Evolutionary conservation across 1,284 basidiomycete species (phyloP), one percentile per base, ranked within the genome.

Genomic region (Dichomitus squalens): DNA sequence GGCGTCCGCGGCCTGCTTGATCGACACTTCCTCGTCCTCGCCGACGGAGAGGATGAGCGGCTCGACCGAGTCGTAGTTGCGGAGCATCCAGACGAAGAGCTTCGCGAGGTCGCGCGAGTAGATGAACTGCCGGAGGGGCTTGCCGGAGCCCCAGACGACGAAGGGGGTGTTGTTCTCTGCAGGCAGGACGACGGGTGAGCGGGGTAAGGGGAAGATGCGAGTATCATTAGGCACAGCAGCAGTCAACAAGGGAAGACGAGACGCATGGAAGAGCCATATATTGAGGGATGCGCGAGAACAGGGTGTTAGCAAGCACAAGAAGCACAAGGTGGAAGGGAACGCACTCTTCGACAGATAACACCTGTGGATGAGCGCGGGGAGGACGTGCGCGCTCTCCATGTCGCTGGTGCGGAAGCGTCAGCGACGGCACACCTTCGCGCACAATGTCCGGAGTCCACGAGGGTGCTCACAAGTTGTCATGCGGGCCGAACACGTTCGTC

Each of bases 81-180:
- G 79, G 60, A 96, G 76, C 78, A 88, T 86, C 94, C 94, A 96
- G 66, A 96, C 89, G 79, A 96, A 94, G 52, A 95, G 79, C 73
- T 92, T 95, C 51, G 93, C 94, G 51, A 96, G 86, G 74, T 96
- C 94, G 52, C 84, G 79, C n/a, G 94, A 95, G 76, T 93, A 96
- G 73, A 96, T 95, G 74, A 96, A 96, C 73, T 96, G 94, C 31
- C 94, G 85, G 34, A 96, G 80, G 5, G 94, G 94, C 65, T 89
- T 92, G 36, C 94, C 93, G 0, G 90, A 88, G 6, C 93, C 94
- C 53, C 84, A 76, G n/a, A 95, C 89, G 50, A 87, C 77, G 74
- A 96, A 94, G 1, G 90, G 87, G 1, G 88, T 91, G 53, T 80
- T 81, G 69, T 93, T 92, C 73, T 92, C 93, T 95, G 70, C 41